Evolutionary conservation across 805 yeast species (phyloP).

Genomic region (Dipodascus geniculatus): DNA sequence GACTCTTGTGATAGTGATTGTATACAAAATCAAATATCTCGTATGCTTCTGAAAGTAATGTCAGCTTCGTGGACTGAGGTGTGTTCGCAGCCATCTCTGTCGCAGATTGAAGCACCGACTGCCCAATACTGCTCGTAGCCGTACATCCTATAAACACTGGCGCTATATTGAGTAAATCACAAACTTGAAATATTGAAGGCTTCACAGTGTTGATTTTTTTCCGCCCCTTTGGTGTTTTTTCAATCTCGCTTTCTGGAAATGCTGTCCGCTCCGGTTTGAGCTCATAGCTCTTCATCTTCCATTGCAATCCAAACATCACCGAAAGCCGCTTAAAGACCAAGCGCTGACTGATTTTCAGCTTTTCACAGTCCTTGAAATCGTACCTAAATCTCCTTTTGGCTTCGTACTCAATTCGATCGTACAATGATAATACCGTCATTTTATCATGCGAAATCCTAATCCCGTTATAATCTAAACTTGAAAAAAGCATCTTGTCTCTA

Average conservation of each 20-base stretch:
- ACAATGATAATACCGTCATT: neutral
- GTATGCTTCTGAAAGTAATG: neutral
- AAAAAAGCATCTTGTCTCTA: neutral
- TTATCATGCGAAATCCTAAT: neutral
- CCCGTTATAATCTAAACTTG: neutral
- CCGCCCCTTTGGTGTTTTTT: neutral
- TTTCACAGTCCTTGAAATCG: conserved; percentile 25
- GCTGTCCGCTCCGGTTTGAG: neutral
- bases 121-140: conserved; percentile 20
- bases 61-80: neutral
- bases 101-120: neutral
- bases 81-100: neutral
- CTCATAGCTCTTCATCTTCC: conserved; percentile 29
- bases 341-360: neutral
- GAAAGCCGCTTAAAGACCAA: conserved; percentile 63
- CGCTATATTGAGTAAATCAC: conserved; percentile 55
- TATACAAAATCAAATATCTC: neutral
- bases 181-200: conserved; percentile 33
- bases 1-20: neutral
- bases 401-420: conserved; percentile 47
- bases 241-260: neutral
- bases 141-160: conserved; percentile 70
- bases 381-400: conserved; percentile 40
- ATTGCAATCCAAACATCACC: conserved; percentile 74
- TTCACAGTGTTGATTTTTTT: neutral